Conservation (phyloP, 139 green algal species). For the Edaphochlamys debaryana region DNA sequence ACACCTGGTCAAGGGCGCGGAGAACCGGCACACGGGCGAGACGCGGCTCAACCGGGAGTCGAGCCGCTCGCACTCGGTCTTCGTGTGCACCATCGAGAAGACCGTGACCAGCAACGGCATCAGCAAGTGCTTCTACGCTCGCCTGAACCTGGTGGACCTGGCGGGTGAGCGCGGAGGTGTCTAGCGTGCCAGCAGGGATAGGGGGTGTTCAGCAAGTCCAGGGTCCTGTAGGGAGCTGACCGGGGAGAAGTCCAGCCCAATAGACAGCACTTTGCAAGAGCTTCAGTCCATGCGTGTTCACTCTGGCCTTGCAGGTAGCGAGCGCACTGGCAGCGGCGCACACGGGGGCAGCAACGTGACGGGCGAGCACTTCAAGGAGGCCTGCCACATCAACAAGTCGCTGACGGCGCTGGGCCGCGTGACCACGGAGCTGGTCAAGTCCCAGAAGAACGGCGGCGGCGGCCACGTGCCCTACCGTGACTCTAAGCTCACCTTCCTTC, state of each 20-base stretch:
- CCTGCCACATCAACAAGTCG: conserved; percentile 95
- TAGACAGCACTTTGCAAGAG: too few species aligned
- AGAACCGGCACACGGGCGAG: conserved; percentile 78
- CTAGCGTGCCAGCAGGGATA: too few species aligned
- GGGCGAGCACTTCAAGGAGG: conserved; percentile 87
- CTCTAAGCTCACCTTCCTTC: conserved; percentile 95
- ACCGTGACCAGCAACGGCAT: conserved; percentile 57
- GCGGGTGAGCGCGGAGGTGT: conserved; percentile 64
- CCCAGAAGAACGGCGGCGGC: conserved; percentile 59
- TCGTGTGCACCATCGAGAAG: conserved; percentile 76
- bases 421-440: conserved; percentile 88
- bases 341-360: conserved; percentile 74
- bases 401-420: conserved; percentile 94
- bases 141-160: conserved; percentile 97
- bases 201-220: too few species aligned
- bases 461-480: conserved; percentile 96
- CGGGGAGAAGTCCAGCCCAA: too few species aligned
- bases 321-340: conserved; percentile 72
- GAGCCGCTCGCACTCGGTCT: conserved; percentile 91
- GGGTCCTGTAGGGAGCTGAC: too few species aligned
- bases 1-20: conserved; percentile 74
- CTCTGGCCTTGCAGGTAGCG: conserved; percentile 84
- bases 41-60: conserved; percentile 92
- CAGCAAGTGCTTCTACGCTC: conserved; percentile 68
- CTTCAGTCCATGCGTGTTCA: too few species aligned